Evolutionary conservation across 2,329 filamentous ascomycete genomes (phyloP).

Genomic region (Nothopassalora personata): DNA sequence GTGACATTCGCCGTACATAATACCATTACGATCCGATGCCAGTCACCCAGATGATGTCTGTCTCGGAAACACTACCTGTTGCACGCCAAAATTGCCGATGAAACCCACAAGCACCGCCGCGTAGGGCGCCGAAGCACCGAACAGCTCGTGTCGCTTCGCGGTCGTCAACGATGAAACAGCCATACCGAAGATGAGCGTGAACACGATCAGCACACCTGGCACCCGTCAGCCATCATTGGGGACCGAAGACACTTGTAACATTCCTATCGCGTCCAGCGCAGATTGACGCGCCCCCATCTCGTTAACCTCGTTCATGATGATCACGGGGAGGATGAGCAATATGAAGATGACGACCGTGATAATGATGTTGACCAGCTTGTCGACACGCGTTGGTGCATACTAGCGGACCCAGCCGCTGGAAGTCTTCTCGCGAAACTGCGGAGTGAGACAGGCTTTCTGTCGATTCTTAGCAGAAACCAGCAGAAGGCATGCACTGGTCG

Average conservation of each 20-base stretch:
- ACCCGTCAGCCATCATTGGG: background rate
- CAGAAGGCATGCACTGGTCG: background rate
- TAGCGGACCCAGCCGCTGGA: slow-evolving; percentile 31
- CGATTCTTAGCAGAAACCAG: background rate
- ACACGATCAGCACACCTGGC: slow-evolving; percentile 35
- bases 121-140: slow-evolving; percentile 24
- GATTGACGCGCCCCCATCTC: slow-evolving; percentile 22
- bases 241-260: background rate
- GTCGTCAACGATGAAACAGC: slow-evolving; percentile 22
- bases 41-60: background rate
- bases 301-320: slow-evolving; percentile 38
- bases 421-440: slow-evolving; percentile 36
- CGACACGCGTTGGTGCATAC: slow-evolving; percentile 36
- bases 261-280: slow-evolving; percentile 38
- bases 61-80: background rate
- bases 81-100: slow-evolving; percentile 20
- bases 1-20: background rate
- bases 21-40: background rate
- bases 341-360: slow-evolving; percentile 42
- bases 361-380: slow-evolving; percentile 38
- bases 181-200: slow-evolving; percentile 32
- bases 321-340: slow-evolving; percentile 38
- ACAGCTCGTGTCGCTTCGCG: slow-evolving; percentile 23
- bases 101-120: slow-evolving; percentile 27
- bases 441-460: slow-evolving; percentile 37